These are phyloP conservation scores for Trametes villosa DNA, from an alignment of 768 basidiomycete genomes.

Conservation along the genomic window DNA sequence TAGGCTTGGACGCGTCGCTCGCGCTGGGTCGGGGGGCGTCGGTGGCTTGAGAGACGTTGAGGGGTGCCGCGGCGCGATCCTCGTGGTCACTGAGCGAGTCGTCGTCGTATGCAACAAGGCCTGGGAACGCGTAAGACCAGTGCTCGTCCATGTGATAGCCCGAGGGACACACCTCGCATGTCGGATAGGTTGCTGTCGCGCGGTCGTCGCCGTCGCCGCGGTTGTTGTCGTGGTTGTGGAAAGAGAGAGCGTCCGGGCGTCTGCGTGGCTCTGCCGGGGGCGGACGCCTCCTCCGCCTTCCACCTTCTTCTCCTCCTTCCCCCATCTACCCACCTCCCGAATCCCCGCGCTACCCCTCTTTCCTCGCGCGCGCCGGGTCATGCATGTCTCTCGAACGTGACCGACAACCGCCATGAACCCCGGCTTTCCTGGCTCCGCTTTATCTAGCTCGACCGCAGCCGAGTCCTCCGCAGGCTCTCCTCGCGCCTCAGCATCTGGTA, in stretches of 20 bases:
- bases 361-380: too few species aligned
- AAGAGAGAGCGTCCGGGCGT: too few species aligned
- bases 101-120: slow-evolving; percentile 66
- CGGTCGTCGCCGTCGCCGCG: background rate
- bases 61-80: slow-evolving; percentile 5
- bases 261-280: too few species aligned
- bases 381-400: background rate
- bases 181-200: background rate
- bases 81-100: slow-evolving; percentile 64
- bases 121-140: slow-evolving; percentile 34
- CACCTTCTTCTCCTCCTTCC: too few species aligned
- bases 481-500: too few species aligned
- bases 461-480: too few species aligned
- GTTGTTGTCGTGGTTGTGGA: too few species aligned
- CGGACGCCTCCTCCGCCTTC: too few species aligned
- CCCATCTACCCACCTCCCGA: too few species aligned
- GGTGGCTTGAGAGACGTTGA: background rate
- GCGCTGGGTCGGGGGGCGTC: background rate
- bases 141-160: background rate
- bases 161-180: slow-evolving; percentile 4
- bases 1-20: background rate
- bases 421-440: background rate
- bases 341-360: background rate
- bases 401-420: background rate
- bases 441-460: too few species aligned